Conservation (phyloP, 805 yeast genomes). For the Metschnikowia drakensbergensis region DNA sequence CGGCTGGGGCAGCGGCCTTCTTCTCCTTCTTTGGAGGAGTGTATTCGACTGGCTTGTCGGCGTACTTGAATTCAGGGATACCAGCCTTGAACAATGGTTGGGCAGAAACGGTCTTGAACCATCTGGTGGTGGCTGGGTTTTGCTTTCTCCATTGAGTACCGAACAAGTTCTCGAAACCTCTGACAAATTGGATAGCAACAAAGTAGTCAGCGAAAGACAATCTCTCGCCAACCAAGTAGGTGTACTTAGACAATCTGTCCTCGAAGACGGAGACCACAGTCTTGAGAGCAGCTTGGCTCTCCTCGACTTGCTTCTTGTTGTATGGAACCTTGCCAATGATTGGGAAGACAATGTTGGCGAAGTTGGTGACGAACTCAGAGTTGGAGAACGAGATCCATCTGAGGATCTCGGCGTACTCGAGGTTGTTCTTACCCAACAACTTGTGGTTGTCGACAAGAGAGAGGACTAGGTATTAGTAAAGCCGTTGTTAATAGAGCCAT, state of each 20-base stretch:
- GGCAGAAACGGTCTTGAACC: slow-evolving; percentile 57
- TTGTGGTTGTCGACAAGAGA: slow-evolving; percentile 42
- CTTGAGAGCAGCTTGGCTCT: slow-evolving; percentile 33
- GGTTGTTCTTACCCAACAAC: slow-evolving; percentile 62
- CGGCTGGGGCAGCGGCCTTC: slow-evolving; percentile 43
- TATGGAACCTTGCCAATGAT: slow-evolving; percentile 63
- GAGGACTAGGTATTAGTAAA: slow-evolving; percentile 37
- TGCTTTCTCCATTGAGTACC: slow-evolving; percentile 62
- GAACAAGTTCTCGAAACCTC: slow-evolving; percentile 57
- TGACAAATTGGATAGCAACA: slow-evolving; percentile 44
- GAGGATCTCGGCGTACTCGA: slow-evolving; percentile 62
- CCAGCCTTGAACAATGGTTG: slow-evolving; percentile 46
- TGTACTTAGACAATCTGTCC: slow-evolving; percentile 53
- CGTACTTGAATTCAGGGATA: slow-evolving; percentile 52
- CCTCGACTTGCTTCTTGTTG: slow-evolving; percentile 69
- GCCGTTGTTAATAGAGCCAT: background rate
- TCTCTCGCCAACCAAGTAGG: slow-evolving; percentile 66
- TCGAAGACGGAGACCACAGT: slow-evolving; percentile 46
- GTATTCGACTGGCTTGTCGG: slow-evolving; percentile 62
- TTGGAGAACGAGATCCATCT: slow-evolving; percentile 78
- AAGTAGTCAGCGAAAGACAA: slow-evolving; percentile 63
- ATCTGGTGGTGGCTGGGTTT: slow-evolving; percentile 63
- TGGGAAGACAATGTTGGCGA: slow-evolving; percentile 52
- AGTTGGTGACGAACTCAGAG: slow-evolving; percentile 53
- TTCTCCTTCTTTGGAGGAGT: slow-evolving; percentile 68